phyloP scores from a whole-genome alignment of 1,284 basidiomycete genomes.

The Tilletiaria anomala region DNA sequence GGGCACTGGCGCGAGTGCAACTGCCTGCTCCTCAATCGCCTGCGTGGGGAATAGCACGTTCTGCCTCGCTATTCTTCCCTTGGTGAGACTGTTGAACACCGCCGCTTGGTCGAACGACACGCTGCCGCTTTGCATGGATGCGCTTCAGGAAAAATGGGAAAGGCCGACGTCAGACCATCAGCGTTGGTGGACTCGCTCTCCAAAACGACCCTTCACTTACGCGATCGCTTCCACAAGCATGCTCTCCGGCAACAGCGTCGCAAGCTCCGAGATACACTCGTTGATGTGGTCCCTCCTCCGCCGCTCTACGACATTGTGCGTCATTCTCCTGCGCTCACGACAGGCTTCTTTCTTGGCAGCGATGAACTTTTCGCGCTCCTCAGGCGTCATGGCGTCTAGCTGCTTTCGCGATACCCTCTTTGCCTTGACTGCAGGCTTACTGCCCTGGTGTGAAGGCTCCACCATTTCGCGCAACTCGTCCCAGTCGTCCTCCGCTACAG shows the following conservation, averaged over 20 bases:
- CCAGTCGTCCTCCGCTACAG: too few relatives aligned
- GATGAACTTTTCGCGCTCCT: too few relatives aligned
- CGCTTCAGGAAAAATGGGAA: background rate
- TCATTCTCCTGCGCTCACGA: too few relatives aligned
- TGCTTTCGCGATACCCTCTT: too few relatives aligned
- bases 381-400: too few relatives aligned
- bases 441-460: too few relatives aligned
- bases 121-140: background rate
- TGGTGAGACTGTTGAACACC: background rate
- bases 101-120: background rate
- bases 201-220: background rate
- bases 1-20: slow-evolving; percentile 21
- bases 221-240: slow-evolving; percentile 37
- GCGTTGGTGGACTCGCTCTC: background rate
- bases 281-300: slow-evolving; percentile 79
- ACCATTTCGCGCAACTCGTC: too few relatives aligned
- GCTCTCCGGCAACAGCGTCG: slow-evolving; percentile 64
- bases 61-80: background rate
- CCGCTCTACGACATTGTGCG: slow-evolving; percentile 79
- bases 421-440: too few relatives aligned
- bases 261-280: slow-evolving; percentile 77
- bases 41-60: background rate
- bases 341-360: too few relatives aligned
- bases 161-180: background rate
- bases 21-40: slow-evolving; percentile 7